Evolutionary conservation across 2,329 filamentous ascomycete species (phyloP), one percentile per base, ranked within the genome.

Genomic region (Fusarium neocosmosporiellum): DNA sequence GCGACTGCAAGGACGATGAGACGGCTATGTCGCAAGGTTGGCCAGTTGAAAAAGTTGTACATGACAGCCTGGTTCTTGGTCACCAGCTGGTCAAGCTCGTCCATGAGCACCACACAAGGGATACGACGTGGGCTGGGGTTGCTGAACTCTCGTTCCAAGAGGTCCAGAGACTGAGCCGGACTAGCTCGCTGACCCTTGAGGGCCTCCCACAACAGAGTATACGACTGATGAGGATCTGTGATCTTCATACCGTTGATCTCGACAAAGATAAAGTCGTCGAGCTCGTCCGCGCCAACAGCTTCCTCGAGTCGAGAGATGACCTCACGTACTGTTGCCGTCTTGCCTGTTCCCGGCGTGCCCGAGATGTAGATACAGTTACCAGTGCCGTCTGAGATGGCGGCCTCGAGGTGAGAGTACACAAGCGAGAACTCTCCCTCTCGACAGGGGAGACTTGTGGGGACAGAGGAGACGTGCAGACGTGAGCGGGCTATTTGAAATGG

Each of bases 31-130:
- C 94, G 90, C 62, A 98, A 86, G 13, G 94, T 93, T 5, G 96
- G 96, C 96, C 96, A 99, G 80, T 99, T 99, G 88, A 99, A 99
- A 83, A 99, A 99, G 82, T 99, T 99, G 85, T 99, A 99, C 96
- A 99, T 99, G 83, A 99, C 96, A n/a, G 94, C 96, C 81, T 99
- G 97, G 78, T 98, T 98, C 79, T 96, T 96, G 14, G 96, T 99
- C 7, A 99, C 97, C 9, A 99, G 89, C 83, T 99, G 96, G 80
- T 99, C 96, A 55, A 99, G 88, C 83, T 99, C 96, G 78, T 99
- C 96, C 96, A 99, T 99, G 59, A 99, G 85, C 3, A 99, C 96
- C 16, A 99, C 96, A 79, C 96, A 98, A 1, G 97, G 96, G 7
- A 97, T 94, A 69, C 96, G 90, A 59, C 96, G 90, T 27, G 96